Evolutionary conservation across 441 rosid species (phyloP).

Genomic region (Kokia cookei): DNA sequence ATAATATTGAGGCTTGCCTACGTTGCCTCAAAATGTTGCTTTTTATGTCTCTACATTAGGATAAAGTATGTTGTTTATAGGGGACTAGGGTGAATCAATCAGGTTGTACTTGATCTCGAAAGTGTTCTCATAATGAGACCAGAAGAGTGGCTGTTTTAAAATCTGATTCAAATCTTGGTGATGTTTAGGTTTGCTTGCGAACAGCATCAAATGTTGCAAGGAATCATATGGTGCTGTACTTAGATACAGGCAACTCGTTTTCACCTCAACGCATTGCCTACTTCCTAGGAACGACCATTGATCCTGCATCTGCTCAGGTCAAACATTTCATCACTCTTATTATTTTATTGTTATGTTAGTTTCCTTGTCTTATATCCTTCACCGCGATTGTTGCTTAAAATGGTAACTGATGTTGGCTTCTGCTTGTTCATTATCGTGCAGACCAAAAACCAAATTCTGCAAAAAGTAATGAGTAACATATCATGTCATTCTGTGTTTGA

Average conservation of each 20-base stretch:
- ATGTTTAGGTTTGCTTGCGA: slow-evolving; percentile 58
- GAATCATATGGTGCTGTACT: slow-evolving; percentile 41
- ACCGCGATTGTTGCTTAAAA: background rate
- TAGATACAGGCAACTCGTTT: slow-evolving; percentile 86
- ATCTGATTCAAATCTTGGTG: slow-evolving; percentile 10
- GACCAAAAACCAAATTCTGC: slow-evolving; percentile 20
- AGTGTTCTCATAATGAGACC: background rate
- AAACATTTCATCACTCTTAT: background rate
- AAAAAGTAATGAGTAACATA: slow-evolving; percentile 43
- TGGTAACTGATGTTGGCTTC: slow-evolving; percentile 3
- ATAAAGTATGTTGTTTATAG: background rate
- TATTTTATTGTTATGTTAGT: background rate
- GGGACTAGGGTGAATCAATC: background rate
- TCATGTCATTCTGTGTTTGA: slow-evolving; percentile 45
- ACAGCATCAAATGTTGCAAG: slow-evolving; percentile 55
- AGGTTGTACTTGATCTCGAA: background rate
- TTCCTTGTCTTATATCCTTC: background rate
- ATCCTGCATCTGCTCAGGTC: slow-evolving; percentile 32
- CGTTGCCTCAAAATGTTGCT: slow-evolving; percentile 44
- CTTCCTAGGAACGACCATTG: slow-evolving; percentile 30
- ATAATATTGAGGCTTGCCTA: slow-evolving; percentile 48
- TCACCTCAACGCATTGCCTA: slow-evolving; percentile 57
- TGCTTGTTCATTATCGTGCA: background rate
- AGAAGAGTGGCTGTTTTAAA: background rate
- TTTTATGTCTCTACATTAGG: background rate